Base-by-base conservation (phyloP, 306 rosid species). In the Cicer chorassanicum region DNA sequence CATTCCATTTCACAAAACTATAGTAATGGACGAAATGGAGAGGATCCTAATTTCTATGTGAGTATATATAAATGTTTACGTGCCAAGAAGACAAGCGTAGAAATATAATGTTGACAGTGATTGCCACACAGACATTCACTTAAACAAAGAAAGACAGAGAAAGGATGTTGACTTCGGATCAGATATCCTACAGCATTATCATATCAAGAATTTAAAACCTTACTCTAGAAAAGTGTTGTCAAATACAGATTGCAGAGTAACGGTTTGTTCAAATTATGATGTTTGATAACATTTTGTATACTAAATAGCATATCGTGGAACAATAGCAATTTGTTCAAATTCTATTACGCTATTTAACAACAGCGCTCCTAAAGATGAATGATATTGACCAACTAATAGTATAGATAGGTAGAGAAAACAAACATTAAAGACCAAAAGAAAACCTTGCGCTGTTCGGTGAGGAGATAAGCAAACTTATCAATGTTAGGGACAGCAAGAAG, bases 401-500 rank as follows among this genome's bases (percentile, higher is more conserved):
- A 67, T 39, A 46, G 8, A 65, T 36, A 51, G 10, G 36, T 24
- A 40, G 40, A 14, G 1, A 53, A 53, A 41, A 43, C 55, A 41
- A 21, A 75, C 42, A 76, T 19, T 43, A 54, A 18, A 12, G n/a
- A 43, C 44, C 7, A 15, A 66, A 65, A 1, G 21, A n/a, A 65
- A 46, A 81, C 96, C 97, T 85, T 87, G 77, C 88, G 91, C 74
- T 93, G 98, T 76, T 91, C 89, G 1, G 69, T 82, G 61, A 93
- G 75, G 54, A 93, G 93, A 86, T 81, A 81, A 7, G 91, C 90
- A 83, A 89, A 93, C 84, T 91, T 91, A 67, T 93, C 93, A 61
- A 89, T 89, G 78, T 93, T 93, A 40, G 97, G 98, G 19, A 91
- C 96, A 43, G 97, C 97, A 1, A 93, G 86, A 78, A 93, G 84